Base-by-base conservation (phyloP, 306 rosid genomes). In the Ochetophila trinervis region DNA sequence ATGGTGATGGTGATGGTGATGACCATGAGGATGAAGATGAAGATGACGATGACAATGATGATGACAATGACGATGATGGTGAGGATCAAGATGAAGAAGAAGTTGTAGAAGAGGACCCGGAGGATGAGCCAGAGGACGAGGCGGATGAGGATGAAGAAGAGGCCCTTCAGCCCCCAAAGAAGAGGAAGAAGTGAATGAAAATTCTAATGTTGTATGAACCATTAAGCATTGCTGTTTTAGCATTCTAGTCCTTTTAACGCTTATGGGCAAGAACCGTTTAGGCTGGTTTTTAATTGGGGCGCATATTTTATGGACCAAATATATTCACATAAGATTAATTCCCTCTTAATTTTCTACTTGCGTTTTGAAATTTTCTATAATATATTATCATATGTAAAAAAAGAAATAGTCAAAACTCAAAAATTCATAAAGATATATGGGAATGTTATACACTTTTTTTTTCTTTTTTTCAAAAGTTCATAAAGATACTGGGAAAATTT, bases 121-220 rank as follows among this genome's bases (percentile, higher is more conserved):
- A 67, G 15, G 53, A 67, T 0, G 69, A 68, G 13, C 59, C 24
- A 0, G 68, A 63, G 16, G 70, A 77, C 20, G 71, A 32, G 4
- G 68, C 71, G 20, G 84, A 80, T 20, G 83, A 63, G 7, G 83
- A 74, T 0, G 86, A 74, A 6, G 83, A 73, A 50, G 79, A 72
- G 50, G 69, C 82, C 18, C 77, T 81, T 22, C 83, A 75, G 67
- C 86, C 83, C 44, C 83, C 80, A 18, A 77, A 81, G 78, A 81
- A 77, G 83, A 74, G 83, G 63, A 81, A 77, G 74, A 81, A 77
- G 75, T 81, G 78, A 74, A 48, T 35, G 32, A 2, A 23, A 18
- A 10, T 1, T 3, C 17, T 30, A 4, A 15, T 37, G 15, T 6
- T 2, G 0, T 0, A 15, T 27, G 10, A 61, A 51, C 72, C 1